phyloP scores from a whole-genome alignment of 192 early-diverging fungal genomes.

The Coemansia sp. region DNA sequence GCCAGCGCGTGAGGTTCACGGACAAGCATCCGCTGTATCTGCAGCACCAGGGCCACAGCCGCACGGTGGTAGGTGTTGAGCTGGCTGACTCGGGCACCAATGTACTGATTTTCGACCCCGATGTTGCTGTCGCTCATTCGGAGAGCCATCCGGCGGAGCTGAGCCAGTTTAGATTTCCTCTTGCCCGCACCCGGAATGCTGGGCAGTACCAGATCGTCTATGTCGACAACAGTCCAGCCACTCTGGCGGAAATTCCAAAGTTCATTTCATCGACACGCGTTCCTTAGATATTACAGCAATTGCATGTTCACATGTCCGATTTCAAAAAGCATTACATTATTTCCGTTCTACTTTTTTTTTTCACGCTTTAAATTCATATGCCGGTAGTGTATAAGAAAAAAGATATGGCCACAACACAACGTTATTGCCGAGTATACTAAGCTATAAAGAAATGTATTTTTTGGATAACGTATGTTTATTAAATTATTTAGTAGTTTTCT shows the following conservation, averaged over 20 bases:
- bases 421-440: no score
- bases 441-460: no score
- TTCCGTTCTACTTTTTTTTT: no score
- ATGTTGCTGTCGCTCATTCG: constrained; percentile 3
- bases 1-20: constrained; percentile 37
- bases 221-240: constrained; percentile 4
- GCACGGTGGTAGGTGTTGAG: constrained; percentile 65
- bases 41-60: constrained; percentile 71
- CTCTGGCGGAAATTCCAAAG: constrained; percentile 5
- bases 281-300: constrained; percentile 10
- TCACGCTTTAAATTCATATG: no score
- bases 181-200: constrained; percentile 6
- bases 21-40: constrained; percentile 64
- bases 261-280: constrained; percentile 8
- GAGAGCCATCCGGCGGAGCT: no score
- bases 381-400: no score
- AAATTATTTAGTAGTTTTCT: no score
- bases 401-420: no score
- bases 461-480: no score
- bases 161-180: not conserved
- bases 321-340: no score
- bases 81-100: constrained; percentile 36
- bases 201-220: constrained; percentile 34
- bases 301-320: no score
- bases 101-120: constrained; percentile 67